Base-by-base conservation (phyloP, 2,329 filamentous ascomycete genomes). In the Aspergillus persii region DNA sequence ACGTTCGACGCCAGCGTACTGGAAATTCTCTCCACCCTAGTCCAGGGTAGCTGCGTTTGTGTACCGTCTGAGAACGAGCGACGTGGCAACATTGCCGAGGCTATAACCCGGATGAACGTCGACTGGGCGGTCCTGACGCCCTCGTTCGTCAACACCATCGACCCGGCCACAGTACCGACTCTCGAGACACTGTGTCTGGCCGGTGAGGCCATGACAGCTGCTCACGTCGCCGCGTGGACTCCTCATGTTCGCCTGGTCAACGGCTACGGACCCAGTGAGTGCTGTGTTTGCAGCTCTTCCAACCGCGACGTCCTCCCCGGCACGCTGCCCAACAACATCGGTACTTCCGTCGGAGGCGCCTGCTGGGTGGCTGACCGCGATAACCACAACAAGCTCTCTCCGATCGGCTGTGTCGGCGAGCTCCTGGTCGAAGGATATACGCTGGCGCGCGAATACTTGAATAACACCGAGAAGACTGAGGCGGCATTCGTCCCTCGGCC, bases 41-140 rank as follows among this genome's bases (percentile, higher is more conserved):
- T 57, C n/a, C 51, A 50, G 15, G 65, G 62, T 9, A 61, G 64
- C 8, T 58, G 54, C 30, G 36, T 67, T 7, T 85, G 83, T 54
- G 74, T 86, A 0, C 82, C 84, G 0, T 76, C 79, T 1, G 68
- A 77, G 0, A 60, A 72, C 2, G 77, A 81, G 56, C 69, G 78
- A 30, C 61, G 76, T 0, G 72, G 76, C 46, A 76, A 83, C 52
- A 74, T 84, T 4, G 68, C 8, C 69, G 74, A 1, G 77, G 75
- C 0, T 76, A 73, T 75, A 0, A 80, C 85, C 41, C 26, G 41
- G 11, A 53, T 31, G 9, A 31, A 52, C 3, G 57, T 52, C 12
- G 51, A 60, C 51, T 54, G 39, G 36, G 54, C 57, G 23, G 30
- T 54, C 27, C 33, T 62, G 23, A 62, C 60, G 1, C 60, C 60